These are phyloP conservation scores for Globisporangium lucens DNA, from an alignment of 352 stramenopile genomes.

Conservation along the genomic window DNA sequence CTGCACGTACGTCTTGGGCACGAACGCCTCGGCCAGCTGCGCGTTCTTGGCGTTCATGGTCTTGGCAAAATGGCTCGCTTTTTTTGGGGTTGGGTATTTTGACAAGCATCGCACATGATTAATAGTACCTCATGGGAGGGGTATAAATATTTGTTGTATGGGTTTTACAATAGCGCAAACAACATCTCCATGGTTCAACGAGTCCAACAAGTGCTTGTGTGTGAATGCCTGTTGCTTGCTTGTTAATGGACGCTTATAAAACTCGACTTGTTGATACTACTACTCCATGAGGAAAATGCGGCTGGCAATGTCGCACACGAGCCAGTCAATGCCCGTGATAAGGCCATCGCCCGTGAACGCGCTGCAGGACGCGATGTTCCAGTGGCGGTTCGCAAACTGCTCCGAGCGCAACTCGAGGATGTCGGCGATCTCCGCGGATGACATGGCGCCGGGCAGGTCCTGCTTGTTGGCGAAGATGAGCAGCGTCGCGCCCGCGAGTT, in stretches of 20 bases:
- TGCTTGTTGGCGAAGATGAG: constrained; percentile 99
- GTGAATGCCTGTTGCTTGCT: neutral
- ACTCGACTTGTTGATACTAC: neutral
- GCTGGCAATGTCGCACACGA: constrained; percentile 95
- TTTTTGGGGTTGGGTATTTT: neutral
- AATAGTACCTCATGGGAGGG: neutral
- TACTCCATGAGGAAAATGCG: constrained; percentile 90
- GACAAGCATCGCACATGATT: neutral
- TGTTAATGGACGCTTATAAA: neutral
- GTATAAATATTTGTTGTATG: neutral
- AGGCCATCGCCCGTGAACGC: constrained; percentile 95
- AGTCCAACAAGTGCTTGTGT: neutral
- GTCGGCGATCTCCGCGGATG: constrained; percentile 89
- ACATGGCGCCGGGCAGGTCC: constrained; percentile 93
- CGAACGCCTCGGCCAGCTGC: constrained; percentile 50
- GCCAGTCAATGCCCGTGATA: constrained; percentile 96
- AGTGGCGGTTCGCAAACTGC: constrained; percentile 84
- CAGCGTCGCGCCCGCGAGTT: constrained; percentile 85
- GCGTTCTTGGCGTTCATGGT: constrained; percentile 51
- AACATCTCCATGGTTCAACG: neutral
- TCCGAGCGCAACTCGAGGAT: constrained; percentile 79
- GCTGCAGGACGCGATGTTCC: constrained; percentile 94
- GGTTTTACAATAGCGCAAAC: neutral
- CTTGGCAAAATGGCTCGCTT: neutral
- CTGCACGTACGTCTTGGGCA: constrained; percentile 67